Conservation (phyloP, 768 basidiomycete genomes). For the Trametes sanguinea region DNA sequence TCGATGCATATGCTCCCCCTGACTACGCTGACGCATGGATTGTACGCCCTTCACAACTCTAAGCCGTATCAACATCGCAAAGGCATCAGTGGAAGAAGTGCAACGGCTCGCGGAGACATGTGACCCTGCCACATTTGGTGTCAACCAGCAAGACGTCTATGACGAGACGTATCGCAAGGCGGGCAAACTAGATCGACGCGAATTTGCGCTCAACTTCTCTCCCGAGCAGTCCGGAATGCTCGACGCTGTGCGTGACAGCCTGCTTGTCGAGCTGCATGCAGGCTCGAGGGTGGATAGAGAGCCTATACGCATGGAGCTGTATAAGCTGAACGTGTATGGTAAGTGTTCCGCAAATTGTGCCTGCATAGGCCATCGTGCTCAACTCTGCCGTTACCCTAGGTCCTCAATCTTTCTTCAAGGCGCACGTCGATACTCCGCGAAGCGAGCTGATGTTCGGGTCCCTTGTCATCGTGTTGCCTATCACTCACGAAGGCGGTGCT, state of each 20-base stretch:
- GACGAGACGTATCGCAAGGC: conserved; percentile 49
- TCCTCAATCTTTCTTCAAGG: conserved; percentile 48
- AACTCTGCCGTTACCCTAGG: conserved; percentile 26
- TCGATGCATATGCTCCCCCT: no score
- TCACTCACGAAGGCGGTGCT: conserved; percentile 46
- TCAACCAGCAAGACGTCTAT: conserved; percentile 38
- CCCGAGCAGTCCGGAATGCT: conserved; percentile 32
- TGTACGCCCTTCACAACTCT: not conserved
- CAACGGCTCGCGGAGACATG: conserved; percentile 38
- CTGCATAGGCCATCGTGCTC: not conserved
- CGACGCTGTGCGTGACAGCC: conserved; percentile 26
- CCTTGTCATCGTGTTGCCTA: conserved; percentile 52
- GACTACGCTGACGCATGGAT: not conserved
- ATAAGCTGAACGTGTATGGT: conserved; percentile 53
- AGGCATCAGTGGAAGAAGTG: conserved; percentile 20
- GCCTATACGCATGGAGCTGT: conserved; percentile 39
- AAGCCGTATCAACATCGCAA: conserved; percentile 17
- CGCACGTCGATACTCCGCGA: conserved; percentile 52
- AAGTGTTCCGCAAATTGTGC: not conserved
- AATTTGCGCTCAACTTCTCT: conserved; percentile 40
- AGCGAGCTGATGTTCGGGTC: conserved; percentile 50
- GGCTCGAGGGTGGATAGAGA: not conserved
- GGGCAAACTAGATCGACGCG: conserved; percentile 40
- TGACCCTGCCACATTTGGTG: conserved; percentile 45
- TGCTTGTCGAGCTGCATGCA: conserved; percentile 27